Percentiles rank a stretch among this genome's conserved stretches.
These are phyloP conservation scores for Ganoderma sinense DNA, from an alignment of 1,284 basidiomycete genomes.

Conservation along the genomic window DNA sequence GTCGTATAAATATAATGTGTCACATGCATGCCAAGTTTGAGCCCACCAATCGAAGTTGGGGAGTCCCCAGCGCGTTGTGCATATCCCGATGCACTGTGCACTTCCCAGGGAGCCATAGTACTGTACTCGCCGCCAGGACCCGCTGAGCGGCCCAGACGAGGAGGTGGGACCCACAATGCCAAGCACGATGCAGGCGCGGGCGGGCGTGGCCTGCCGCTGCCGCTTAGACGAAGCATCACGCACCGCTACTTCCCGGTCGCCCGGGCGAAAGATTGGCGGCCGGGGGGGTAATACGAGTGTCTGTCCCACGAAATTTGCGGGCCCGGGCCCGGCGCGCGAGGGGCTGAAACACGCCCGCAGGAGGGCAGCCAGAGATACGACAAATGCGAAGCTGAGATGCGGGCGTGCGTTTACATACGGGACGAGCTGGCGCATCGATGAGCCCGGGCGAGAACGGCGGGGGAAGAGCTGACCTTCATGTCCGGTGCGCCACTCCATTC, in stretches of 20 bases:
- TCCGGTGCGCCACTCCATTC: background rate
- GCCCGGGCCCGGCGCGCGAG: background rate
- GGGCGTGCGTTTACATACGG: background rate
- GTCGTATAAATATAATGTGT: too few relatives aligned
- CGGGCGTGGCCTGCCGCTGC: slow-evolving; percentile 9
- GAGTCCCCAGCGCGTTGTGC: too few relatives aligned
- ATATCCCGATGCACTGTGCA: too few relatives aligned
- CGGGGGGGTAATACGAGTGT: background rate
- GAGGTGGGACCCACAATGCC: slow-evolving; percentile 14
- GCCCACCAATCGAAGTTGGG: too few relatives aligned
- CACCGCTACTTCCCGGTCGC: slow-evolving; percentile 19
- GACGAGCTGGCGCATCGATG: background rate
- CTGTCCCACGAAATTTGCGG: background rate
- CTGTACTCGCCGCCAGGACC: background rate
- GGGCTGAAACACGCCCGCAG: background rate
- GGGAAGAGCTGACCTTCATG: background rate
- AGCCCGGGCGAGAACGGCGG: background rate
- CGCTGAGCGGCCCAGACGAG: background rate
- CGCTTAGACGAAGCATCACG: too few relatives aligned
- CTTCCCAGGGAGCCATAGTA: too few relatives aligned
- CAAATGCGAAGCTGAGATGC: background rate
- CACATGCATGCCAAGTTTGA: too few relatives aligned
- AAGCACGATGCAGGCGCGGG: background rate
- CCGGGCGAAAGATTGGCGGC: slow-evolving; percentile 20
- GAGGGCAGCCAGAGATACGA: background rate